Base-by-base conservation (phyloP, 129 eudicot genomes). In the Sambucus nigra region DNA sequence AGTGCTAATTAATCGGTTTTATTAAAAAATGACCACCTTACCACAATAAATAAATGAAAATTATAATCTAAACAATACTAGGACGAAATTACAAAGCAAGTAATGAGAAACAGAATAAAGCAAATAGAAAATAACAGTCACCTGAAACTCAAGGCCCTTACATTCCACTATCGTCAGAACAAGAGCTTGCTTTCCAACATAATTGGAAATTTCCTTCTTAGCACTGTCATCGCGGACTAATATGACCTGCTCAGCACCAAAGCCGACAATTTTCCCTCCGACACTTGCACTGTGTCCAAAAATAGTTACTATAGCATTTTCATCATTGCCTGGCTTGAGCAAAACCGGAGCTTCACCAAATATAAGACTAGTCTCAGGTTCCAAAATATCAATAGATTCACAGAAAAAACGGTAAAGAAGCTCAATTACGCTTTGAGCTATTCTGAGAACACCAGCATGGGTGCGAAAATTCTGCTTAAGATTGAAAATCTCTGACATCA, bases 121-220 rank as follows among this genome's bases (percentile, higher is more conserved):
- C 12, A 54, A 23, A 0, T 31, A 29, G 2, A 60, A 8, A 25
- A 15, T 29, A 4, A 47, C 25, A 31, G 9, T 42, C 44, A 80
- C 96, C 86, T 83, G 86, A 72, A 87, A 87, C 28, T 87, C 96
- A 7, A 83, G 84, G 47, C 96, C 94, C 44, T 87, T 87, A 75
- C 96, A 87, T 75, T 87, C 96, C 15, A 87, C 71, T 28, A 87
- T 51, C 1, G 88, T 83, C 54, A 87, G 73, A 47, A 87, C 74
- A 13, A 87, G 88, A 60, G 96, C 96, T 20, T 74, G 70, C 32
- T 74, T 70, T 50, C 94, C 96, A 39, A 83, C 76, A 44, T 51
- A 74, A 25, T 35, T 58, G 18, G 58, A 66, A 19, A 87, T 75
- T 25, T 87, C 89, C 20, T 59, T 33, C 53, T 67, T 78, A 0